Conservation (phyloP, 1,139 yeast species). For the Eremothecium coryli region DNA sequence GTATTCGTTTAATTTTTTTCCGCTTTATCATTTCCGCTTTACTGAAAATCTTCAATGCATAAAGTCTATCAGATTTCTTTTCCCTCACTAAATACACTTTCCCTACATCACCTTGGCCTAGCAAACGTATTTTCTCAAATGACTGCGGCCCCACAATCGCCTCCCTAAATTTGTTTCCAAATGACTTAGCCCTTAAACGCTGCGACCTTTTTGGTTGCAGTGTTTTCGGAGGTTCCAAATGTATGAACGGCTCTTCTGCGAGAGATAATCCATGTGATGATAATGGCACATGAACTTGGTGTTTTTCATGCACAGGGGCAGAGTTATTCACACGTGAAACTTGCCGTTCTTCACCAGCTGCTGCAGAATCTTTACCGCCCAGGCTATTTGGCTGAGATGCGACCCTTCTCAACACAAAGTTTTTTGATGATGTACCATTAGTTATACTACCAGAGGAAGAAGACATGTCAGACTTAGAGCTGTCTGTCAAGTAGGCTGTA, state of each 20-base stretch:
- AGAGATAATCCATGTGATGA: neutral
- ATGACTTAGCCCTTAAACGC: conserved; percentile 41
- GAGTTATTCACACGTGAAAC: neutral
- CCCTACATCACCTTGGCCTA: conserved; percentile 98
- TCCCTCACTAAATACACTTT: conserved; percentile 88
- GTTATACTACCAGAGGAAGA: neutral
- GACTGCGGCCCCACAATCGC: conserved; percentile 80
- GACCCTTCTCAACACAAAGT: conserved; percentile 1
- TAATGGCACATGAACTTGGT: neutral
- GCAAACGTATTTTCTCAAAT: conserved; percentile 75
- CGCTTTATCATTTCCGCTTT: conserved; percentile 93
- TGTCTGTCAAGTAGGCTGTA: neutral
- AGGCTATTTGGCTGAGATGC: conserved; percentile 2
- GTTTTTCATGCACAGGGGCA: neutral
- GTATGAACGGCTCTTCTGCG: neutral
- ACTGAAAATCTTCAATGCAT: conserved; percentile 86
- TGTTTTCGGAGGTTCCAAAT: neutral
- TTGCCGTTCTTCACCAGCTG: neutral
- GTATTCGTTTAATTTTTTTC: conserved; percentile 85
- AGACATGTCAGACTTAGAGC: neutral
- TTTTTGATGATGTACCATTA: neutral
- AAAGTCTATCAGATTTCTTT: conserved; percentile 60
- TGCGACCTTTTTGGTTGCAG: conserved; percentile 20
- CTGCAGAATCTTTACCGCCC: neutral
- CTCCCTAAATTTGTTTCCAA: conserved; percentile 60